A percentile compares a stretch with the other conserved stretches of the same genome.
Evolutionary conservation across 169 alveolate genomes (phyloP).

Genomic region (Eimeria falciformis): DNA sequence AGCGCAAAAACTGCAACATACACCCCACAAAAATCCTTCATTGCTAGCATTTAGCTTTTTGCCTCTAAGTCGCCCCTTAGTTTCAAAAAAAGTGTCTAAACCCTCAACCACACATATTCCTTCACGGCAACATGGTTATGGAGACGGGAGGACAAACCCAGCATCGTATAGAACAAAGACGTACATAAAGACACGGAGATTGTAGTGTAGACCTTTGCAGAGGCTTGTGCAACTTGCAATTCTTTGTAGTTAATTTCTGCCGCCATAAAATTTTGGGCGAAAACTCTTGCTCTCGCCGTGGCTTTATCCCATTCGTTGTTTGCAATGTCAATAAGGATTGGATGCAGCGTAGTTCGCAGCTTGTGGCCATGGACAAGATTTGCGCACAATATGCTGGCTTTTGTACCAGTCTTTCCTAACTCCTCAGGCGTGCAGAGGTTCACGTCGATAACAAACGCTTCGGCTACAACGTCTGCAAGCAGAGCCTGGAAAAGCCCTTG

Average conservation of each 20-base stretch:
- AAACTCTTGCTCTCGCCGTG: not conserved
- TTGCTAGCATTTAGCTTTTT: no score
- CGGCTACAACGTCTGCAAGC: constrained; percentile 32
- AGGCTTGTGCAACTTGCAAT: constrained; percentile 1
- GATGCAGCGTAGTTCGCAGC: constrained; percentile 30
- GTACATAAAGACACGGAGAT: constrained; percentile 28
- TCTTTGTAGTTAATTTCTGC: constrained; percentile 16
- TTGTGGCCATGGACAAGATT: not conserved
- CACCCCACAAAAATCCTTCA: no score
- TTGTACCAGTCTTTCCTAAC: constrained; percentile 7
- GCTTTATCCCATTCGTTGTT: not conserved
- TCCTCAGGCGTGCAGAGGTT: constrained; percentile 10
- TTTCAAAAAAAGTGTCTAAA: no score
- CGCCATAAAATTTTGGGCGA: not conserved
- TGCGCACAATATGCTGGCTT: constrained; percentile 49
- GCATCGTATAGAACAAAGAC: not conserved
- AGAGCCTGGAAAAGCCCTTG: constrained; percentile 65
- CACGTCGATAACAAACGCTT: not conserved
- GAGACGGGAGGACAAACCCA: no score
- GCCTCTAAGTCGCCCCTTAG: no score
- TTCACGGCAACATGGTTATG: no score
- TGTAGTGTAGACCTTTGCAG: constrained; percentile 25
- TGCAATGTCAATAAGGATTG: constrained; percentile 22
- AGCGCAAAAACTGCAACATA: constrained; percentile 15
- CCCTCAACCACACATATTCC: no score